Evolutionary conservation across 257 asterid genomes (phyloP), one percentile per base, ranked within the genome.

Genomic region (Asclepias syriaca): DNA sequence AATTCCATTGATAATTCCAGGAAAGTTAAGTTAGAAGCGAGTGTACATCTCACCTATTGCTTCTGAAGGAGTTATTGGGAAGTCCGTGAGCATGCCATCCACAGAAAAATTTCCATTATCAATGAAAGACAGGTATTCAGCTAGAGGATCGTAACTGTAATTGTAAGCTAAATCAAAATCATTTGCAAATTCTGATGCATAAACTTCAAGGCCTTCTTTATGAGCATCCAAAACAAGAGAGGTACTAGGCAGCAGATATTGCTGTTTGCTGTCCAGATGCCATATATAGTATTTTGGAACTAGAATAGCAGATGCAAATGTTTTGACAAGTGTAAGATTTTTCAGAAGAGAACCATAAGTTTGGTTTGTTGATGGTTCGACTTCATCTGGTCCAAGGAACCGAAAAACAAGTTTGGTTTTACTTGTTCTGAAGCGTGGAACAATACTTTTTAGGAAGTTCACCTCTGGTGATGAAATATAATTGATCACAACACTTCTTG

Each of bases 401-500:
- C 81, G 89, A 79, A 94, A 87, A 55, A 94, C 84, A 32, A 86
- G 95, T 77, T 88, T 90, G 8, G 94, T 89, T 50, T 74, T 77
- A 73, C 84, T 77, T 27, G 65, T 76, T 72, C 77, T 82, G 69
- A 90, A 78, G 66, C 93, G 82, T 24, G 86, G 66, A 27, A 51
- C 86, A 6, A 94, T 83, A 75, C 88, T 86, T 73, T 57, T 84
- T 64, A 89, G 82, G 84, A 94, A 94, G 72, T 83, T 82, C 78
- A 91, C 90, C 84, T 94, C 98, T 5, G 97, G 97, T 3, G 99
- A 94, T 63, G 99, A 94, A 78, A 90, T 68, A 73, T 91, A 86
- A 77, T 76, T 81, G 61, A 86, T 71, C 55, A 75, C 45, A 74
- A 85, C 78, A 0, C 82, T 76, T 84, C 84, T 87, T 37, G 97